These are phyloP conservation scores for Citrullus colocynthis DNA, from an alignment of 306 rosid species.

Conservation along the genomic window DNA sequence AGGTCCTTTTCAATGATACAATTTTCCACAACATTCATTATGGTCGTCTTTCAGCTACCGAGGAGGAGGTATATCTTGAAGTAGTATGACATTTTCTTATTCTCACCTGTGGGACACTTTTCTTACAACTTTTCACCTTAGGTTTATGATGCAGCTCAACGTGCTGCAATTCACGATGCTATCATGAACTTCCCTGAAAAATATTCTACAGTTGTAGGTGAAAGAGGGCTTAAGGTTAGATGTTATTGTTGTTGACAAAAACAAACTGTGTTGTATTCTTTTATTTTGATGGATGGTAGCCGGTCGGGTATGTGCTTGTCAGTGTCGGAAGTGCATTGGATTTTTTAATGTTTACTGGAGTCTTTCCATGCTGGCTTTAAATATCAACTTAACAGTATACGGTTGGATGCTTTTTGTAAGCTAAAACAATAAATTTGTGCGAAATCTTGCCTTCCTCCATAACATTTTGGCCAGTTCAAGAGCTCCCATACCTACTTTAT, in stretches of 20 bases:
- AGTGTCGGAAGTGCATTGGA: not conserved
- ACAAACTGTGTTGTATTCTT: not conserved
- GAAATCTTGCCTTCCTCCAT: not conserved
- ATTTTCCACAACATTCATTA: slow-evolving; percentile 88
- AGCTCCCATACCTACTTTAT: not conserved
- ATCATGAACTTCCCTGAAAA: slow-evolving; percentile 78
- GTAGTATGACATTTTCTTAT: slow-evolving; percentile 3
- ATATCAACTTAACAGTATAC: not conserved
- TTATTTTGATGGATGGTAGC: not conserved
- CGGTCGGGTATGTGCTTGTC: not conserved
- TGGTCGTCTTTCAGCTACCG: slow-evolving; percentile 71
- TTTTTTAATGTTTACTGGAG: not conserved
- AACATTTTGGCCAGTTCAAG: not conserved
- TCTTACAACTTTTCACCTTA: slow-evolving; percentile 16
- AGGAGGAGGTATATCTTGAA: slow-evolving; percentile 62
- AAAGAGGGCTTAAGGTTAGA: slow-evolving; percentile 95
- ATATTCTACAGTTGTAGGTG: slow-evolving; percentile 85
- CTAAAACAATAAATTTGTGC: not conserved
- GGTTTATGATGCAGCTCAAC: slow-evolving; percentile 91
- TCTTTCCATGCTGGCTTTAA: not conserved
- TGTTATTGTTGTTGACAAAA: not conserved
- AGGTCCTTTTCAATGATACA: slow-evolving; percentile 95
- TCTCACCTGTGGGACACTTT: not conserved
- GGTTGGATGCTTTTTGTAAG: not conserved
- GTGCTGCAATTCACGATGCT: slow-evolving; percentile 85